phyloP scores from a whole-genome alignment of 202 grass and related monocot species.

The Schoenoplectus triqueter region DNA sequence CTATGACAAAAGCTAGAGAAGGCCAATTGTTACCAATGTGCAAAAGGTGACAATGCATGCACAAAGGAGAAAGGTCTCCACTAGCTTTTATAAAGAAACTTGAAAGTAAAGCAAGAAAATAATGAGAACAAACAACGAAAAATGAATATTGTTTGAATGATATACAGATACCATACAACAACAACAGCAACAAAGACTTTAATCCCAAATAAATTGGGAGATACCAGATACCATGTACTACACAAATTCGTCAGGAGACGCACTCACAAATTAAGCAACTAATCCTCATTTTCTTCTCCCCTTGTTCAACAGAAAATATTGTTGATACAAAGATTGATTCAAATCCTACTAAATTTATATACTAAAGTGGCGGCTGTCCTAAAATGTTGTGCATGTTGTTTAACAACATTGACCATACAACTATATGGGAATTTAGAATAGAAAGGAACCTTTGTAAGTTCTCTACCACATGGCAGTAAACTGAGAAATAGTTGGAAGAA shows the following conservation, averaged over 20 bases:
- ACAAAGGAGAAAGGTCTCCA: slow-evolving; percentile 11
- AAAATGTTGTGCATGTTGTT: background rate
- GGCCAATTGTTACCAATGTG: slow-evolving; percentile 11
- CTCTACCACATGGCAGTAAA: background rate
- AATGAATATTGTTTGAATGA: background rate
- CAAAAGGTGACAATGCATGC: slow-evolving; percentile 20
- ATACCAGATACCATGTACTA: background rate
- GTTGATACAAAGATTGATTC: background rate
- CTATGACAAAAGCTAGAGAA: background rate
- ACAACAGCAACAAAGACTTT: too few species aligned
- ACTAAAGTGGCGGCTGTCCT: background rate
- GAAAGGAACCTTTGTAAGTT: background rate
- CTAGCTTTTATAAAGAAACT: slow-evolving; percentile 11
- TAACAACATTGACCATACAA: background rate
- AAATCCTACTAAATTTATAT: background rate
- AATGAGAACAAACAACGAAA: background rate
- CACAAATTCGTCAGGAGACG: background rate
- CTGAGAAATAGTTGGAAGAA: background rate
- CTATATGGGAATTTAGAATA: background rate
- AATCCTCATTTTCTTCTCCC: background rate
- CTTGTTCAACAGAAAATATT: background rate
- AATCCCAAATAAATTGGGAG: background rate
- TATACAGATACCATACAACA: background rate
- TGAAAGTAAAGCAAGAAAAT: background rate
- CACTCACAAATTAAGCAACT: background rate